Base-by-base conservation (phyloP, 768 basidiomycete species). In the Lactarius deliciosus region DNA sequence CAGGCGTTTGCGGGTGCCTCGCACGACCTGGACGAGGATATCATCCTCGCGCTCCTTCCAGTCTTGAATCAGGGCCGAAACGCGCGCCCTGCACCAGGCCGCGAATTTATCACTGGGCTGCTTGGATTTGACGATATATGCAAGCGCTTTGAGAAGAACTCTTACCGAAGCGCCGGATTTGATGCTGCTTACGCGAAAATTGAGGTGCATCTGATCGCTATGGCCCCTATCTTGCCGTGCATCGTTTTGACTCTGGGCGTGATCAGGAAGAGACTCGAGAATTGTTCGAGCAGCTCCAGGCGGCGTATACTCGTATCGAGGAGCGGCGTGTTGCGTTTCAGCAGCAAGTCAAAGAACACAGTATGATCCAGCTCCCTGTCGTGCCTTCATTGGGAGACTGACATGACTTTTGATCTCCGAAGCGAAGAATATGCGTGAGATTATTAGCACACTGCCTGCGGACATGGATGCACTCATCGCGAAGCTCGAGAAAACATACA, bases 121-220 rank as follows among this genome's bases (percentile, higher is more conserved):
- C 61, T 66, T 15, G 61, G 65, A 38, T 67, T 67, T 10, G 66
- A 67, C 25, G 66, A 67, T 13, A 62, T n/a, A 13, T 67, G 62
- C 57, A 67, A 67, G 50, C 50, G 28, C 25, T 67, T 67, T 41
- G 66, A 67, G 57, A 50, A 62, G 53, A 54, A 3, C n/a, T 43
- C 50, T 6, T 2, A 30, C 43, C 40, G n/a, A 30, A 64, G 50
- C 25, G 25, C 30, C 16, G 62, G 55, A 53, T 32, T 67, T 22
- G 34, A 55, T 4, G 28, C 20, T 20, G 57, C 66, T 2, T 64
- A 63, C n/a, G 32, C 57, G 20, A 63, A 59, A 41, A 67, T 67
- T 30, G 61, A 67, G 66, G 66, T 67, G 22, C 25, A 41, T 34
- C 45, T 7, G 13, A 32, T 55, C 18, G 8, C 13, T 16, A 11